Evolutionary conservation across 129 eudicot genomes (phyloP), one percentile per base, ranked within the genome.

Genomic region (Helichrysum umbraculigerum): DNA sequence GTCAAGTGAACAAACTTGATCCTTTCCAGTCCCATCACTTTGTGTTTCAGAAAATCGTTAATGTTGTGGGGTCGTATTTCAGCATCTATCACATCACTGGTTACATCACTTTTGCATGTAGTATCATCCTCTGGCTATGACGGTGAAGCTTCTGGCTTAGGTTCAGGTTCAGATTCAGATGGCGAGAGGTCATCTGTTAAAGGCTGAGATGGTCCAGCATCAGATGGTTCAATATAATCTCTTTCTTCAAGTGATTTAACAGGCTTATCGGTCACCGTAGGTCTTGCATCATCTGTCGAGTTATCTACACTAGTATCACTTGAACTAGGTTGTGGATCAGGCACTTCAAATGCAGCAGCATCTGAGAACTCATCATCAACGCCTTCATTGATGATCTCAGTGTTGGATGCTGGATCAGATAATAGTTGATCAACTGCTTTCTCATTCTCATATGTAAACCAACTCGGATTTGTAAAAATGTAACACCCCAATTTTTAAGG

Each of bases 401-500:
- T 22, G 66, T 29, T 60, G 30, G 34, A 17, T 22, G 28, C 66
- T 60, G 33, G 30, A 60, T 60, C 66, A 60, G 66, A 29, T 66
- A 79, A 66, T 7, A 44, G 82, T 72, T 90, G 87, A 47, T 81
- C 68, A 51, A 21, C 71, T 37, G 39, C 80, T 80, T 81, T 78
- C 17, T 86, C 88, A 35, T 88, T 92, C 85, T 85, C 98, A 72
- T 81, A 88, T 56, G 92, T 92, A 86, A 88, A 90, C 96, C 98
- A 93, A 78, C 90, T 83, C 29, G 96, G 88, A 84, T 92, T 90
- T 59, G 94, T 90, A 66, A 93, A 88, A n/a, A n/a, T n/a, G n/a
- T n/a, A n/a, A n/a, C n/a, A n/a, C n/a, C n/a, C n/a, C n/a, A n/a
- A n/a, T n/a, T n/a, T n/a, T n/a, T n/a, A n/a, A n/a, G n/a, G n/a